These are phyloP conservation scores for Pythium dissotocum DNA, from an alignment of 352 stramenopile genomes.

Conservation along the genomic window DNA sequence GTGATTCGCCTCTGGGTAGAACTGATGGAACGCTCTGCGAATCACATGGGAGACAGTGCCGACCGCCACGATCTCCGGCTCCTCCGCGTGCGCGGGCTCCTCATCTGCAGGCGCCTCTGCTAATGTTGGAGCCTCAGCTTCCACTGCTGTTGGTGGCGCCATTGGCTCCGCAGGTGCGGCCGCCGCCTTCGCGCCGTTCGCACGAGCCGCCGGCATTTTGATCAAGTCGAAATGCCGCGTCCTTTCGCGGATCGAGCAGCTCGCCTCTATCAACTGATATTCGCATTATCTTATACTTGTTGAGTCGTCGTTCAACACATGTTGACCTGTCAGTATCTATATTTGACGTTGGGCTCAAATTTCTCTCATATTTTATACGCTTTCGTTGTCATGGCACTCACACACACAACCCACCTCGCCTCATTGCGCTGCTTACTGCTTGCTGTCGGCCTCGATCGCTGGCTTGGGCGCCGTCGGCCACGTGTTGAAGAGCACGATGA, in stretches of 20 bases:
- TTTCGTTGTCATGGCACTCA: not conserved
- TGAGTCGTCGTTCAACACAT: not conserved
- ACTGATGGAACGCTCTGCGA: constrained; percentile 64
- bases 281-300: constrained; percentile 4
- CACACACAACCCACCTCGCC: not conserved
- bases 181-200: constrained; percentile 1
- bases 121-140: constrained; percentile 5
- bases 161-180: not conserved
- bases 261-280: constrained; percentile 16
- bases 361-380: constrained; percentile 15
- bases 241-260: constrained; percentile 27
- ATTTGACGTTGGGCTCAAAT: constrained; percentile 2
- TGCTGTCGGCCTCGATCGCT: constrained; percentile 18
- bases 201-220: constrained; percentile 11
- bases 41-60: constrained; percentile 75
- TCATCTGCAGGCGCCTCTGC: not conserved
- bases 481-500: constrained; percentile 84
- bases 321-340: not conserved
- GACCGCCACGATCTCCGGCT: constrained; percentile 66
- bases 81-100: constrained; percentile 24
- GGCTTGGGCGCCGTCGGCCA: constrained; percentile 56
- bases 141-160: constrained; percentile 13
- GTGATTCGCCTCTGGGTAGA: constrained; percentile 34
- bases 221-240: constrained; percentile 7
- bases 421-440: constrained; percentile 13